Evolutionary conservation across 2,329 filamentous ascomycete genomes (phyloP), one percentile per base, ranked within the genome.

Genomic region (Fusarium sororula): DNA sequence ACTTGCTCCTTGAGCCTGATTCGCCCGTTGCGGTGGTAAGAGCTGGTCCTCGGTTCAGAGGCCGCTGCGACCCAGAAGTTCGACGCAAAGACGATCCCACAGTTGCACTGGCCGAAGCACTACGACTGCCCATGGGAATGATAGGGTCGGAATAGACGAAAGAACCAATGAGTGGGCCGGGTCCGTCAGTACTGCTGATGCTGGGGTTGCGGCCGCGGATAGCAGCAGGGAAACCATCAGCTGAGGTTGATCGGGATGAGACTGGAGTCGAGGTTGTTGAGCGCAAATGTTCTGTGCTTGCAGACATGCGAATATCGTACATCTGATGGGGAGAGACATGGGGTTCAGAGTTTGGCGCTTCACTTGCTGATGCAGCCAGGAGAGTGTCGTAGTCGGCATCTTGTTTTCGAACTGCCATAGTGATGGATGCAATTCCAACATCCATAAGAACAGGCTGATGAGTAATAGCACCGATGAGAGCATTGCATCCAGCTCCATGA

Each of bases 401-500:
- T 1, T 84, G 82, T 67, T 91, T 92, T 56, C 91, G 88, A 22
- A 92, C 88, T 9, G 96, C 96, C 91, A 98, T 93, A 3, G 96
- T 98, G 55, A 99, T 87, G 7, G 95, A 98, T 2, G 96, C 94
- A 83, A 97, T 93, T 35, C 92, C 92, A 22, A 98, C 93, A 79
- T 98, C 95, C 78, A 97, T 90, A 20, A 99, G 87, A 0, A 97
- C 95, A 0, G 96, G 96, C 78, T 98, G 93, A 68, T 96, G 93
- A 1, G 95, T 97, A 73, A 99, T 89, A 32, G 95, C 95, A 18
- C 96, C 95, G 71, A 99, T 95, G 50, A 99, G 84, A 6, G 96
- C 96, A 83, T 99, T 99, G 83, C 96, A 98, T 44, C 96, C 96
- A 20, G 96, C 96, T 30, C 96, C 96, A 80, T 99, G 96, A 1